Conservation (phyloP, 2,329 filamentous ascomycete genomes). For the Talaromyces piceae region DNA sequence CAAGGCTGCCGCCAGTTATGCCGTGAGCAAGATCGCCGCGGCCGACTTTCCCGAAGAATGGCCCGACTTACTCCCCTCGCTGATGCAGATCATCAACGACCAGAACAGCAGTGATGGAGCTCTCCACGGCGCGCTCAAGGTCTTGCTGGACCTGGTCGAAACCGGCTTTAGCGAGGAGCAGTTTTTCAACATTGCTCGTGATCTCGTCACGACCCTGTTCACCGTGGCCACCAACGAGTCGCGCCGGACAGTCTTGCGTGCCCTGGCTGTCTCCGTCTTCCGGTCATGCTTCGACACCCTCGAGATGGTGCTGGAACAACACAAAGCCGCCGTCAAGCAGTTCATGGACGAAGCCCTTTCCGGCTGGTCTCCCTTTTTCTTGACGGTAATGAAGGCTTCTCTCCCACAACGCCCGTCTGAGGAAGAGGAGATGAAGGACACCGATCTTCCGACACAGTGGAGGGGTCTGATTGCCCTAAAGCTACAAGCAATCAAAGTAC, state of each 20-base stretch:
- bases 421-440: constrained; percentile 51
- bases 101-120: constrained; percentile 68
- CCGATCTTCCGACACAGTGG: constrained; percentile 57
- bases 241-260: constrained; percentile 68
- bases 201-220: constrained; percentile 78
- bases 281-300: constrained; percentile 87
- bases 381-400: constrained; percentile 64
- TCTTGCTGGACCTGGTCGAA: constrained; percentile 83
- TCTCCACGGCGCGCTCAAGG: constrained; percentile 80
- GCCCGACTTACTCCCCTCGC: constrained; percentile 76
- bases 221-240: constrained; percentile 69
- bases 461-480: constrained; percentile 80
- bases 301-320: constrained; percentile 93
- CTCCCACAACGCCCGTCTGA: constrained; percentile 56
- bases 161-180: constrained; percentile 90
- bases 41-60: constrained; percentile 92
- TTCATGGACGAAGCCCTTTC: constrained; percentile 82
- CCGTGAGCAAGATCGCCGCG: constrained; percentile 88
- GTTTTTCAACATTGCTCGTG: constrained; percentile 82
- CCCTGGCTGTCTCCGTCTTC: constrained; percentile 84
- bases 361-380: constrained; percentile 86
- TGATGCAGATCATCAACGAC: constrained; percentile 63
- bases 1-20: constrained; percentile 78
- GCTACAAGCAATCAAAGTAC: constrained; percentile 76
- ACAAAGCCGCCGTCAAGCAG: constrained; percentile 73